Conservation (phyloP, 306 rosid genomes). For the Fagus sylvatica region DNA sequence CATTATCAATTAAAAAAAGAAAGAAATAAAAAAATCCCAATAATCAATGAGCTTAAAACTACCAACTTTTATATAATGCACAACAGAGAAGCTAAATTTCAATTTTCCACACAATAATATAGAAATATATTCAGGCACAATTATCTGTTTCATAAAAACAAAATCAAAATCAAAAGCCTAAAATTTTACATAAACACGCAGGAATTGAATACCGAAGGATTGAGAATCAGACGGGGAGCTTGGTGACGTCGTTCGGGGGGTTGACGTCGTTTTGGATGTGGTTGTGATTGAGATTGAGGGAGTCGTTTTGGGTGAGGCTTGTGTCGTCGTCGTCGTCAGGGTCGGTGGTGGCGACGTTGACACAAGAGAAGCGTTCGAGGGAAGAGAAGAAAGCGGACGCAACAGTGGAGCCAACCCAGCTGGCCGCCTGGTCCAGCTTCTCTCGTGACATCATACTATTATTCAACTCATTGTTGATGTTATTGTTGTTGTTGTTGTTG, state of each 20-base stretch:
- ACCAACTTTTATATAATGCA: background rate
- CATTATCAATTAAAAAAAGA: background rate
- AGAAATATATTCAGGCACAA: too few species aligned
- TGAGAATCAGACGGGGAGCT: constrained; percentile 45
- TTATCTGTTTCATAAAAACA: background rate
- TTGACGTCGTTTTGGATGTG: background rate
- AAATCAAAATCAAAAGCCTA: background rate
- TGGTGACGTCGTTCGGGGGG: constrained; percentile 18
- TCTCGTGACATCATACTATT: constrained; percentile 38
- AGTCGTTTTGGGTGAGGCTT: constrained; percentile 15
- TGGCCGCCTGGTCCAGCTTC: constrained; percentile 64
- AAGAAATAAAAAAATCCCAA: background rate
- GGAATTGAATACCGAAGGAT: constrained; percentile 10
- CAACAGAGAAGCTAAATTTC: background rate
- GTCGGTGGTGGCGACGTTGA: constrained; percentile 69
- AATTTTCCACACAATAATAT: background rate
- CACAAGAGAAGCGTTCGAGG: constrained; percentile 78
- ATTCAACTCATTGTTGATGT: too few species aligned
- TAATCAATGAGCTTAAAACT: background rate
- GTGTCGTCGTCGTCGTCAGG: constrained; percentile 47
- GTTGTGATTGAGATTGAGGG: constrained; percentile 12
- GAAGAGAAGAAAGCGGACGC: constrained; percentile 82
- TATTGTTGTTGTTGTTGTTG: constrained; percentile 27
- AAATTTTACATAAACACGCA: background rate
- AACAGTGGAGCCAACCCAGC: constrained; percentile 70